A percentile compares a stretch with the other conserved stretches of the same genome.
Conservation (phyloP, 108 stramenopile species). For the Aurantiochytrium sp. region DNA sequence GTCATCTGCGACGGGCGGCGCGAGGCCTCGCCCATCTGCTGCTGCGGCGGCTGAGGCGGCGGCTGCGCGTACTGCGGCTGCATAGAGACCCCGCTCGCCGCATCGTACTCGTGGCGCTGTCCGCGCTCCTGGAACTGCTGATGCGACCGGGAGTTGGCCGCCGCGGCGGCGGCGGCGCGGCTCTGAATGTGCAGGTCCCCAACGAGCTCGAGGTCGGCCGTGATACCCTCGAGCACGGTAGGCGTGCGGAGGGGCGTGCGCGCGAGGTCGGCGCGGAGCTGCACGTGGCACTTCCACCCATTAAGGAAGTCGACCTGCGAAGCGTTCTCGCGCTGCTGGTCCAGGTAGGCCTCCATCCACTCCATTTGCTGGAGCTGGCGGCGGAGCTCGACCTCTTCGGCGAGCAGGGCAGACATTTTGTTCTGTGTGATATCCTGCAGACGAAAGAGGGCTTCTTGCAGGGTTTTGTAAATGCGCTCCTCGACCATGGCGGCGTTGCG, state of each 20-base stretch:
- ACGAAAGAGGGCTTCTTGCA: constrained; percentile 26
- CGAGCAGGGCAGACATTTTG: constrained; percentile 31
- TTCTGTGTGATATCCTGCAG: constrained; percentile 25
- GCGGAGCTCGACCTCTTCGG: constrained; percentile 37
- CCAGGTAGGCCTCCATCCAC: constrained; percentile 28
- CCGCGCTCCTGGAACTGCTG: not conserved
- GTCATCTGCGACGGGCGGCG: not conserved
- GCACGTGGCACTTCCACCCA: constrained; percentile 32
- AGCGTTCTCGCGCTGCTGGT: constrained; percentile 6
- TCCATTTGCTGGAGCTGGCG: constrained; percentile 33
- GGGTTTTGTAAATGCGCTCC: constrained; percentile 30
- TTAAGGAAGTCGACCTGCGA: constrained; percentile 30
- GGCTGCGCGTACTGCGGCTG: not conserved
- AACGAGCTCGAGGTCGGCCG: constrained; percentile 27
- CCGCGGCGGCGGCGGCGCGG: not conserved
- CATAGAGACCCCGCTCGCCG: no score
- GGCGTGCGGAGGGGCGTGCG: not conserved
- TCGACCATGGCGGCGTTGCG: constrained; percentile 25
- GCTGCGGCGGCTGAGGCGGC: not conserved
- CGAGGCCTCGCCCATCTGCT: not conserved
- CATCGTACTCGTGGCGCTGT: not conserved
- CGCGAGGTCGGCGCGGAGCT: constrained; percentile 2
- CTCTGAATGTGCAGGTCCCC: constrained; percentile 12
- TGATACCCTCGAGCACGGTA: not conserved
- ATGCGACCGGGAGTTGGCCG: not conserved